These are phyloP conservation scores for Thymus quinquecostatus DNA, from an alignment of 257 asterid genomes.

Conservation along the genomic window DNA sequence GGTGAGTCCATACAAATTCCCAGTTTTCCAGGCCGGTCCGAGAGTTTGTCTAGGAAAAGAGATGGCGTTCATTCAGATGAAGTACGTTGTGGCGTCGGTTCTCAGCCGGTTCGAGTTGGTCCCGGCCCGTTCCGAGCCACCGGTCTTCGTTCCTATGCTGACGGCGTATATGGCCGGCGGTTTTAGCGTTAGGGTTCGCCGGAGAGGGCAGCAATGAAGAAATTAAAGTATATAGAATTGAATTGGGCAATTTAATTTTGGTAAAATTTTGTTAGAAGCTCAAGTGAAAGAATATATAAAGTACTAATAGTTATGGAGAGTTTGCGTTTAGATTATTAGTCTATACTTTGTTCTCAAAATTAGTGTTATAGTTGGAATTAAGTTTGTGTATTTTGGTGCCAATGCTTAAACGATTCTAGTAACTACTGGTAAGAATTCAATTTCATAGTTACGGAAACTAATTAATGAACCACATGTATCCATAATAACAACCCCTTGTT, in stretches of 20 bases:
- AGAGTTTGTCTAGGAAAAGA: conserved; percentile 85
- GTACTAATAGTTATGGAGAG: not conserved
- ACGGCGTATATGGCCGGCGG: conserved; percentile 76
- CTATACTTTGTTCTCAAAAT: no score
- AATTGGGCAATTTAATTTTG: not conserved
- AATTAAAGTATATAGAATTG: no score
- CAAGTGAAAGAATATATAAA: not conserved
- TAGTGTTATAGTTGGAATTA: no score
- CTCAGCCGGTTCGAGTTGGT: conserved; percentile 50
- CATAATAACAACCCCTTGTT: no score
- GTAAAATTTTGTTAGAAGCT: not conserved
- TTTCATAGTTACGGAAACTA: no score
- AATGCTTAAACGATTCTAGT: no score
- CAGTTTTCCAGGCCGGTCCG: conserved; percentile 89
- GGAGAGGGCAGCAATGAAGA: conserved; percentile 18
- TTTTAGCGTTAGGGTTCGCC: conserved; percentile 50
- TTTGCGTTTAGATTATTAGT: not conserved
- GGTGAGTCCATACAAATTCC: conserved; percentile 62
- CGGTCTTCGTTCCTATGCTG: conserved; percentile 57
- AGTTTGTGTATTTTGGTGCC: no score
- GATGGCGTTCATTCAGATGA: conserved; percentile 86
- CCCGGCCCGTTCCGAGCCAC: conserved; percentile 41
- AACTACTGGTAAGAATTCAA: no score
- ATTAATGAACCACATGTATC: no score
- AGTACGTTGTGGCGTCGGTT: conserved; percentile 61